Evolutionary conservation across 2,329 filamentous ascomycete genomes (phyloP).

Genomic region (Aschersonia sp.): DNA sequence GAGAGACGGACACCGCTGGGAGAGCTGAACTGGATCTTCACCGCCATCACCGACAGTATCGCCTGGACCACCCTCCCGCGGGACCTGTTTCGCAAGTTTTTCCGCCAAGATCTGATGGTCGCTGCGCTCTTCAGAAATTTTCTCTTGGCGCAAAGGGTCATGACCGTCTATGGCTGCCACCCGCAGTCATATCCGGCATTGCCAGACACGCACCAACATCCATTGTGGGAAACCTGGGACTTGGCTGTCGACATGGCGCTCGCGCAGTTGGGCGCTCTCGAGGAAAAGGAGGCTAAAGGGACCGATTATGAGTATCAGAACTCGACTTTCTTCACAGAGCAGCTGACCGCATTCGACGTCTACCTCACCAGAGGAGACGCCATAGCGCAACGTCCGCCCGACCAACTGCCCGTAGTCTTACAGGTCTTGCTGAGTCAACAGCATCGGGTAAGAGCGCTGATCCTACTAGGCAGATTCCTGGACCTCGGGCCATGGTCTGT

Average conservation of each 20-base stretch:
- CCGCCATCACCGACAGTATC: conserved; percentile 95
- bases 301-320: conserved; percentile 84
- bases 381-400: conserved; percentile 72
- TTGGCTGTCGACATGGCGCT: conserved; percentile 91
- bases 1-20: conserved; percentile 87
- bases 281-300: conserved; percentile 59
- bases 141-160: conserved; percentile 82
- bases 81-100: conserved; percentile 88
- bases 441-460: conserved; percentile 78
- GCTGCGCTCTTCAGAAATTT: conserved; percentile 95
- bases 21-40: conserved; percentile 98
- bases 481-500: conserved; percentile 97
- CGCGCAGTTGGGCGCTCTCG: conserved; percentile 73
- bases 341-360: conserved; percentile 92
- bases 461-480: conserved; percentile 82
- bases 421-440: conserved; percentile 94
- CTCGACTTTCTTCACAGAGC: conserved; percentile 92
- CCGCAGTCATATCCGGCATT: conserved; percentile 82
- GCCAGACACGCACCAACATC: conserved; percentile 90
- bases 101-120: conserved; percentile 97
- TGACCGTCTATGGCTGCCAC: conserved; percentile 92
- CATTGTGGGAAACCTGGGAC: conserved; percentile 96
- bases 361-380: conserved; percentile 74
- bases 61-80: conserved; percentile 92
- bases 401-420: conserved; percentile 89